Conservation (phyloP, 805 yeast species). For the Pichia eremophila region DNA sequence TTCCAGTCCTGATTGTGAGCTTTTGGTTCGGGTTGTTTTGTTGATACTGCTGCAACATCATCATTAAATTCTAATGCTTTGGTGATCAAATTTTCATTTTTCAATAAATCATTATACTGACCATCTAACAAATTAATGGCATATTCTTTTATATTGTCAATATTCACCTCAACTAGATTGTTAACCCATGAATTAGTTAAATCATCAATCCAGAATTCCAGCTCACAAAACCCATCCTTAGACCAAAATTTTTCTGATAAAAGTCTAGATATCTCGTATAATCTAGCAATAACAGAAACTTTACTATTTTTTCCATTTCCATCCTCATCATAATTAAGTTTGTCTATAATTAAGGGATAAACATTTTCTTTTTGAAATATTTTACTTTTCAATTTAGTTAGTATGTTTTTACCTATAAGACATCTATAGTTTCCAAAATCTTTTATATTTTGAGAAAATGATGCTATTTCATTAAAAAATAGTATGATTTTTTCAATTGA, state of each 20-base stretch:
- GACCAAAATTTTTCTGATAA: constrained; percentile 22
- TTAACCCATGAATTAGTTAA: constrained; percentile 21
- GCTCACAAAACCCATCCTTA: constrained; percentile 22
- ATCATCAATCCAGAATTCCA: constrained; percentile 28
- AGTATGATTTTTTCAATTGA: constrained; percentile 15
- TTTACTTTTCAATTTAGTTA: constrained; percentile 14
- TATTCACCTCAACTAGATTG: constrained; percentile 17
- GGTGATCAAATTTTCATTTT: neutral
- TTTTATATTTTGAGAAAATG: constrained; percentile 1
- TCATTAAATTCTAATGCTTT: neutral
- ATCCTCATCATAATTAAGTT: constrained; percentile 9
- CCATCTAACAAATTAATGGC: constrained; percentile 10
- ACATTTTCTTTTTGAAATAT: constrained; percentile 19
- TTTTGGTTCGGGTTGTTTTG: too few species aligned
- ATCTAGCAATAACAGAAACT: constrained; percentile 4
- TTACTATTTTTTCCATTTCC: neutral
- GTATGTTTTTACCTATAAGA: constrained; percentile 13
- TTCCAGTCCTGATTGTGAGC: too few species aligned
- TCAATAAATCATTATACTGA: constrained; percentile 8
- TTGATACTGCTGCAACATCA: too few species aligned
- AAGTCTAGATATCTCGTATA: constrained; percentile 15
- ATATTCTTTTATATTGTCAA: constrained; percentile 20
- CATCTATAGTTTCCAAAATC: constrained; percentile 13
- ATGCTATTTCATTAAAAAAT: constrained; percentile 16
- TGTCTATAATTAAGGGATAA: constrained; percentile 19